phyloP scores from a whole-genome alignment of 257 asterid species.

The Knoxia roxburghii region DNA sequence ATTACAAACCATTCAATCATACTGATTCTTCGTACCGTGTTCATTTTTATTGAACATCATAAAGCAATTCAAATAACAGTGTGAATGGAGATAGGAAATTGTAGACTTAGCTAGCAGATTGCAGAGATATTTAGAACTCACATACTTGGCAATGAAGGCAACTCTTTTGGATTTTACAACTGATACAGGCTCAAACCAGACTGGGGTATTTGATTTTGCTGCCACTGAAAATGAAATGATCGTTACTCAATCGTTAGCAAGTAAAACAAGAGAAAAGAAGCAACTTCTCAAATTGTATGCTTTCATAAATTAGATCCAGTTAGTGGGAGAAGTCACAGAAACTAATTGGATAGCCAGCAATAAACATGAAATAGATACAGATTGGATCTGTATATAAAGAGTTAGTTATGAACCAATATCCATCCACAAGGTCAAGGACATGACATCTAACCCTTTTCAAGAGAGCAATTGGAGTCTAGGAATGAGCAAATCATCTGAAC shows the following conservation, averaged over 20 bases:
- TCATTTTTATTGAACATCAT: not conserved
- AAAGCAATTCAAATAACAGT: not conserved
- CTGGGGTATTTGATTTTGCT: constrained; percentile 52
- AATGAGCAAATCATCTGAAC: not conserved
- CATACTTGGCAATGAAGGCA: constrained; percentile 66
- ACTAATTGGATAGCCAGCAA: not conserved
- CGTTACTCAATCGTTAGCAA: not conserved
- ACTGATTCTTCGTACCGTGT: not conserved
- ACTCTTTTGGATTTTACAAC: constrained; percentile 74
- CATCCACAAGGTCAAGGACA: not conserved
- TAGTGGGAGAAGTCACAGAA: not conserved
- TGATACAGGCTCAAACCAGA: constrained; percentile 98
- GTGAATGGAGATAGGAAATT: not conserved
- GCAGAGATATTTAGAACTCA: constrained; percentile 35
- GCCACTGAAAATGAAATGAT: constrained; percentile 52
- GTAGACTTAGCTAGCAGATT: not conserved
- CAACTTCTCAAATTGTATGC: not conserved
- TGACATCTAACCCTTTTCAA: not conserved
- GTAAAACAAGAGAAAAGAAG: not conserved
- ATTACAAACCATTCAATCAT: not conserved
- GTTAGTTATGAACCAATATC: not conserved
- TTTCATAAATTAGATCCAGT: constrained; percentile 1
- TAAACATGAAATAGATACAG: not conserved
- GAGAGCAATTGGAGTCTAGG: not conserved
- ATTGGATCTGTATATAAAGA: not conserved